Conservation (phyloP, 805 yeast genomes). For the Clavispora phyllophila region DNA sequence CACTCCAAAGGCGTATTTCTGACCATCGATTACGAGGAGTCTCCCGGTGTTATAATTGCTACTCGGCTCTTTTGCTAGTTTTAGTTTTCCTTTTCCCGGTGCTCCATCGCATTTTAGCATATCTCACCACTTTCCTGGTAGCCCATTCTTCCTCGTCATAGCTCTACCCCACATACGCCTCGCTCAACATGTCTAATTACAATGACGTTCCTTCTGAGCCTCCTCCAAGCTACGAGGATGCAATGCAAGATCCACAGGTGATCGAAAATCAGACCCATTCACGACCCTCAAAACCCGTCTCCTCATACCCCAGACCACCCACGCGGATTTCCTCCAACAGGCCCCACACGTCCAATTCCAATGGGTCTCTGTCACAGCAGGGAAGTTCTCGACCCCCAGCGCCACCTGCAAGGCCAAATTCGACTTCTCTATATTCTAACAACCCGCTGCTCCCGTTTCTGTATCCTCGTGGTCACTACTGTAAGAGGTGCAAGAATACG, state of each 20-base stretch:
- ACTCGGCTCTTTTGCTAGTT: no score
- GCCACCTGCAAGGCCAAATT: background rate
- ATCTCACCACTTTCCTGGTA: no score
- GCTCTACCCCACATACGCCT: no score
- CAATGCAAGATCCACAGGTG: conserved; percentile 19
- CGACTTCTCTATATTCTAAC: conserved; percentile 11
- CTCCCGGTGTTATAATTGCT: no score
- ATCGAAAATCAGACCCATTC: conserved; percentile 10
- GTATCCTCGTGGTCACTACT: conserved; percentile 27
- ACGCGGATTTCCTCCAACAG: no score
- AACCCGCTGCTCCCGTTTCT: conserved; percentile 23
- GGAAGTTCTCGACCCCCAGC: background rate
- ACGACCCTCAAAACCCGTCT: conserved; percentile 9
- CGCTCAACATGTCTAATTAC: background rate
- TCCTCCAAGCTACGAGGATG: conserved; percentile 46
- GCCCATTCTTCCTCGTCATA: no score
- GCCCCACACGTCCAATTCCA: background rate
- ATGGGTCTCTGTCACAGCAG: background rate
- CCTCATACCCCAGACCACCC: background rate
- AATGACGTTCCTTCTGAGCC: conserved; percentile 6
- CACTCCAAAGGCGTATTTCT: no score
- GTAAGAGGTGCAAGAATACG: conserved; percentile 31
- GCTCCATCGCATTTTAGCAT: no score
- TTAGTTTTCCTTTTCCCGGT: no score
- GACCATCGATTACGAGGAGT: no score